Conservation (phyloP, 192 early-diverging fungal species). For the Helicostylum pulchrum region DNA sequence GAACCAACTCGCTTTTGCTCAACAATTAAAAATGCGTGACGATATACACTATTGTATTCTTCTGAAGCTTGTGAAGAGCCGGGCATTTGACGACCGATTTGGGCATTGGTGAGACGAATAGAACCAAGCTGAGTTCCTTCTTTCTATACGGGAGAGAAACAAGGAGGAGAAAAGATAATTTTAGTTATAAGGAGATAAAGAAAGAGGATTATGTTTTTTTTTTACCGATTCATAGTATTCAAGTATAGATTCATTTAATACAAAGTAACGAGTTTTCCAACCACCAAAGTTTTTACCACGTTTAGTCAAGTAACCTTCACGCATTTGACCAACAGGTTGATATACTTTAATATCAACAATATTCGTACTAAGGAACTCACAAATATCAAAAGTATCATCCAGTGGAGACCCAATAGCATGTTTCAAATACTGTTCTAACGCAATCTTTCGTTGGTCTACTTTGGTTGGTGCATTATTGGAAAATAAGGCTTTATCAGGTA, state of each 20-base stretch:
- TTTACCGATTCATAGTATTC: constrained; percentile 75
- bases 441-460: constrained; percentile 82
- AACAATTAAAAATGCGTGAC: constrained; percentile 83
- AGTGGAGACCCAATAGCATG: constrained; percentile 57
- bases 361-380: constrained; percentile 78
- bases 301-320: constrained; percentile 87
- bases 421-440: constrained; percentile 82
- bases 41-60: constrained; percentile 46
- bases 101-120: constrained; percentile 75
- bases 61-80: constrained; percentile 22
- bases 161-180: neutral
- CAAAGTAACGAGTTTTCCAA: constrained; percentile 91
- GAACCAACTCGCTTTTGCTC: constrained; percentile 62
- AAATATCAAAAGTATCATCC: constrained; percentile 60
- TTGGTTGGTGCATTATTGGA: constrained; percentile 78
- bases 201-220: neutral
- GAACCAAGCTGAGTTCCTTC: constrained; percentile 66
- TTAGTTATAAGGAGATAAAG: neutral
- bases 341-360: constrained; percentile 35
- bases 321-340: constrained; percentile 47
- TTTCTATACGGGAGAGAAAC: constrained; percentile 34
- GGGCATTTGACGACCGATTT: constrained; percentile 60
- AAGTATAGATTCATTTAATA: constrained; percentile 62
- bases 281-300: constrained; percentile 97
- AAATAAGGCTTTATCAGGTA: constrained; percentile 86